A percentile compares a stretch with the other conserved stretches of the same genome.
Conservation (phyloP, 2,329 filamentous ascomycete species). For the Calcarisporium arbuscula region DNA sequence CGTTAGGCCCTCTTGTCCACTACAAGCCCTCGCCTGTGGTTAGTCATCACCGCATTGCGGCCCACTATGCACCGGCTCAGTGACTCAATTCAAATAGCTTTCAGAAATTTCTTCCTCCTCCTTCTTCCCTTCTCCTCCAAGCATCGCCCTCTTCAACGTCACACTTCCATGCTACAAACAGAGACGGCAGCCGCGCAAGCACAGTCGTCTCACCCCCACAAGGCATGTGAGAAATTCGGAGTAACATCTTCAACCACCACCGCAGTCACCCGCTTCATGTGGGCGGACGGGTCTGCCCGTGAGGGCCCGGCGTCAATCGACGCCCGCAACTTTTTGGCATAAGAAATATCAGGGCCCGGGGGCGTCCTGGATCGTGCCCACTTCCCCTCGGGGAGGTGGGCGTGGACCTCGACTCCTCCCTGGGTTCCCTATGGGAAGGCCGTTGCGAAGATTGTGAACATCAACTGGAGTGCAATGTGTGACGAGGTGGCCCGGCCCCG, state of each 20-base stretch:
- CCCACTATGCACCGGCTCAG: too few relatives aligned
- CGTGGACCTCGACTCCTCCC: slow-evolving; percentile 7
- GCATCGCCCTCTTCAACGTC: slow-evolving; percentile 84
- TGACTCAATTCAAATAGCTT: too few relatives aligned
- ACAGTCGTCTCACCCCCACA: slow-evolving; percentile 12
- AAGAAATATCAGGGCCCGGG: slow-evolving; percentile 70
- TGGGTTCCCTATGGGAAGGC: slow-evolving; percentile 79
- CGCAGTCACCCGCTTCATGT: not conserved
- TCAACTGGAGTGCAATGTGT: slow-evolving; percentile 90
- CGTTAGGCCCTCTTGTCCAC: too few relatives aligned
- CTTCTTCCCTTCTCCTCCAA: slow-evolving; percentile 37
- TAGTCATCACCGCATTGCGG: too few relatives aligned
- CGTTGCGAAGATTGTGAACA: slow-evolving; percentile 82
- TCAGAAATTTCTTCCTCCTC: not conserved
- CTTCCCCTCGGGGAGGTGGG: slow-evolving; percentile 12
- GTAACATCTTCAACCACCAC: slow-evolving; percentile 39
- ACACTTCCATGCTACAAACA: slow-evolving; percentile 92
- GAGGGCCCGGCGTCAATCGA: slow-evolving; percentile 77
- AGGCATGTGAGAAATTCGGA: slow-evolving; percentile 98
- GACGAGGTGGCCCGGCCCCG: too few relatives aligned
- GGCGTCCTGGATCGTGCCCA: slow-evolving; percentile 11
- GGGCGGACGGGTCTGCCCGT: slow-evolving; percentile 59
- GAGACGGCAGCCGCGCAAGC: slow-evolving; percentile 36
- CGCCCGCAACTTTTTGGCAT: slow-evolving; percentile 87
- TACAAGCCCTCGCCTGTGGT: too few relatives aligned